These are phyloP conservation scores for Monosporascus sp. DNA, from an alignment of 2,329 filamentous ascomycete species.

Conservation along the genomic window DNA sequence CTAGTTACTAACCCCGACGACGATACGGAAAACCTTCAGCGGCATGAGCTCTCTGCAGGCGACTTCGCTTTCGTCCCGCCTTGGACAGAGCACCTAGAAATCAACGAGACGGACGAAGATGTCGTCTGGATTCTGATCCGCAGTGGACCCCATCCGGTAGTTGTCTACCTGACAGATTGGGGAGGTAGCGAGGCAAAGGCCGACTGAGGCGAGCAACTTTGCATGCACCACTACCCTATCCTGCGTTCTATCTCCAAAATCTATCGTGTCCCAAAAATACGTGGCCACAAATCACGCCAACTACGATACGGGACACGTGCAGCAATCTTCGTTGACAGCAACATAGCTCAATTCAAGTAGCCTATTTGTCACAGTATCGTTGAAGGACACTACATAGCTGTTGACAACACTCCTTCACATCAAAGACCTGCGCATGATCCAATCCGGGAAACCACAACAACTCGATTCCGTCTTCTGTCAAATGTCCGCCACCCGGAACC, in stretches of 20 bases:
- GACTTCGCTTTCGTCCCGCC: slow-evolving; percentile 68
- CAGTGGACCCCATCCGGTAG: slow-evolving; percentile 54
- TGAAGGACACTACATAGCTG: slow-evolving; percentile 23
- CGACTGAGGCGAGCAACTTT: slow-evolving; percentile 12
- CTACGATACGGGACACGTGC: not conserved
- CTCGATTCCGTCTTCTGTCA: slow-evolving; percentile 40
- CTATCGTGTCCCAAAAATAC: slow-evolving; percentile 1
- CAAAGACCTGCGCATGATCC: slow-evolving; percentile 61
- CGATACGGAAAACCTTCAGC: slow-evolving; percentile 39
- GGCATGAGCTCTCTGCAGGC: slow-evolving; percentile 53
- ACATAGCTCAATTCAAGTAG: slow-evolving; percentile 3
- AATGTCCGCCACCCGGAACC: slow-evolving; percentile 8
- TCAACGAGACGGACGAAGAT: slow-evolving; percentile 56
- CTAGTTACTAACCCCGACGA: slow-evolving; percentile 55
- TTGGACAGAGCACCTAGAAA: slow-evolving; percentile 64
- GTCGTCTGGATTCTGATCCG: slow-evolving; percentile 62
- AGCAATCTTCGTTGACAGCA: not conserved
- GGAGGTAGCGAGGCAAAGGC: slow-evolving; percentile 40
- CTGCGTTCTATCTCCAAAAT: slow-evolving; percentile 4
- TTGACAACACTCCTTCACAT: slow-evolving; percentile 24
- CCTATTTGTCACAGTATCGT: slow-evolving; percentile 20
- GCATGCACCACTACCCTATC: not conserved
- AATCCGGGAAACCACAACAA: slow-evolving; percentile 55
- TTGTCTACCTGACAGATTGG: slow-evolving; percentile 60
- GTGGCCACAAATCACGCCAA: slow-evolving; percentile 1